A percentile compares a stretch with the other conserved stretches of the same genome.
These are phyloP conservation scores for Singerocomus inundabilis DNA, from an alignment of 1,284 basidiomycete genomes.

Conservation along the genomic window DNA sequence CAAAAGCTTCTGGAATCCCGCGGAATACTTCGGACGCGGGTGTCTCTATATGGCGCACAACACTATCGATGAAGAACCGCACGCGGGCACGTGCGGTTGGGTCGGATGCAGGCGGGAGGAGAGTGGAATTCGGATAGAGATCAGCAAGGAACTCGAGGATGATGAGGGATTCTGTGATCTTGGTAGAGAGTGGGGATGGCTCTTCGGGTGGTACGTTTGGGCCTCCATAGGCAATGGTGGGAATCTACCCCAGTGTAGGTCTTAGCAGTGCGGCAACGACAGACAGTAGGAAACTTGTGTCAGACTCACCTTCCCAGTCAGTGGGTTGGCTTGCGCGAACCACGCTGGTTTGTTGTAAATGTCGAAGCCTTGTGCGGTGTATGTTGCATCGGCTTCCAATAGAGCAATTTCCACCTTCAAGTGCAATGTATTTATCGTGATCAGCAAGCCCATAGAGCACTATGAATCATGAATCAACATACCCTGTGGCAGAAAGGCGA, in stretches of 20 bases:
- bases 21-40: background rate
- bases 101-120: slow-evolving; percentile 47
- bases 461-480: background rate
- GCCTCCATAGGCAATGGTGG: slow-evolving; percentile 58
- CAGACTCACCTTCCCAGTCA: slow-evolving; percentile 18
- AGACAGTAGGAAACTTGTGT: too few relatives aligned
- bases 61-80: slow-evolving; percentile 58
- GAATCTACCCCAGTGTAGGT: slow-evolving; percentile 40
- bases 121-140: slow-evolving; percentile 43
- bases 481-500: slow-evolving; percentile 15
- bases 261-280: background rate
- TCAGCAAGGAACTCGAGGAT: too few relatives aligned
- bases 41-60: slow-evolving; percentile 31
- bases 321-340: slow-evolving; percentile 13
- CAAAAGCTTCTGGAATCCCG: background rate
- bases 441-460: background rate
- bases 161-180: slow-evolving; percentile 62
- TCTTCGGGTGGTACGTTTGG: slow-evolving; percentile 46
- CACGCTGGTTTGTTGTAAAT: slow-evolving; percentile 16
- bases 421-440: too few relatives aligned
- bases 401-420: slow-evolving; percentile 22
- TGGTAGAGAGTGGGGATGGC: slow-evolving; percentile 57
- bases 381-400: slow-evolving; percentile 11
- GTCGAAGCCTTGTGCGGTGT: slow-evolving; percentile 6
- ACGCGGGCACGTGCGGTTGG: slow-evolving; percentile 54